phyloP scores from a whole-genome alignment of 148 eudicot genomes.

The Spergularia bocconei region DNA sequence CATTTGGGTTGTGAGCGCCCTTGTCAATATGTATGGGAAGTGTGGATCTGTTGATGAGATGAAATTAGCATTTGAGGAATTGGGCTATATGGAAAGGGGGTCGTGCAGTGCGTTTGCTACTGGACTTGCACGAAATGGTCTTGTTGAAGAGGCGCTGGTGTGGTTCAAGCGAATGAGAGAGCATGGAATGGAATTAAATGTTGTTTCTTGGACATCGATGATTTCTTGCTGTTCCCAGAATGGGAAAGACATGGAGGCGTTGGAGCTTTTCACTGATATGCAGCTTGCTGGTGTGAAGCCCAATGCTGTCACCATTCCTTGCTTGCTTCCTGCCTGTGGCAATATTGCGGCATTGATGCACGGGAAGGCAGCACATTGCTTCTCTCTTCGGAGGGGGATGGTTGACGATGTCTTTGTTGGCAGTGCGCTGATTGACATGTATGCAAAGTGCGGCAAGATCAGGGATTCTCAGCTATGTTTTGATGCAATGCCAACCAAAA shows the following conservation, averaged over 20 bases:
- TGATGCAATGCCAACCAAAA: conserved; percentile 46
- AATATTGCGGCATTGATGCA: conserved; percentile 71
- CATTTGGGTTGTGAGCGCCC: conserved; percentile 51
- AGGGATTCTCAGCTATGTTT: conserved; percentile 50
- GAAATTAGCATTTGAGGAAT: conserved; percentile 49
- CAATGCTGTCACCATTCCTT: conserved; percentile 64
- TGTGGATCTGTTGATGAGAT: conserved; percentile 41
- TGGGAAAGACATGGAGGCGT: conserved; percentile 70
- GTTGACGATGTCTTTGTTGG: conserved; percentile 59
- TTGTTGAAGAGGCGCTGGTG: conserved; percentile 45
- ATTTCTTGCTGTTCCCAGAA: conserved; percentile 69
- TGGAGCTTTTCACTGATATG: conserved; percentile 62
- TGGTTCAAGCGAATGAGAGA: conserved; percentile 40
- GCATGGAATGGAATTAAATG: conserved; percentile 48
- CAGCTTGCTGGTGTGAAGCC: conserved; percentile 60
- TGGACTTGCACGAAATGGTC: conserved; percentile 57
- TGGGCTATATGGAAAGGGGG: conserved; percentile 41
- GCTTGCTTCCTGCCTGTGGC: conserved; percentile 72
- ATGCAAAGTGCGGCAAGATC: conserved; percentile 72
- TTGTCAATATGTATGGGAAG: conserved; percentile 67
- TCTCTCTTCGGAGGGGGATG: conserved; percentile 45
- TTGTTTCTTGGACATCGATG: conserved; percentile 78
- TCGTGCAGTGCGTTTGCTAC: conserved; percentile 55
- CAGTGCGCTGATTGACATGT: conserved; percentile 69
- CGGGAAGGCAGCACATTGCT: conserved; percentile 71